Percentiles rank a stretch among this genome's conserved stretches.
These are phyloP conservation scores for Candida morakotiae DNA, from an alignment of 805 yeast genomes.

Conservation along the genomic window DNA sequence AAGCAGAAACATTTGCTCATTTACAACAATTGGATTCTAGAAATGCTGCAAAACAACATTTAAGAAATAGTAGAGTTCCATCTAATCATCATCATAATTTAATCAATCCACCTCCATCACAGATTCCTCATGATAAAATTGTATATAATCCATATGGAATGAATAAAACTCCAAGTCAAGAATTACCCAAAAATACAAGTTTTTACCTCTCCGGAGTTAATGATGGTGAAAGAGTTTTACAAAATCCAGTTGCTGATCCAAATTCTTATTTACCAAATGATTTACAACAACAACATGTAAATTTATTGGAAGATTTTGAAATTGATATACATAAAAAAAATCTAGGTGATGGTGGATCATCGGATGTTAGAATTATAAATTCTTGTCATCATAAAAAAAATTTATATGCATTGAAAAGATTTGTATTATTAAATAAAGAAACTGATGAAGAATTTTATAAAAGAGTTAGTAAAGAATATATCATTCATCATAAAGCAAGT, in stretches of 20 bases:
- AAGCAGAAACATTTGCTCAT: slow-evolving; percentile 37
- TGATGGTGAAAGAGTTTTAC: slow-evolving; percentile 47
- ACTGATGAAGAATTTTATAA: slow-evolving; percentile 59
- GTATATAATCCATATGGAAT: slow-evolving; percentile 67
- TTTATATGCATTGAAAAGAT: slow-evolving; percentile 62
- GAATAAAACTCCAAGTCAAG: slow-evolving; percentile 26
- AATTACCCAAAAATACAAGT: slow-evolving; percentile 23
- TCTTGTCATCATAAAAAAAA: slow-evolving; percentile 38
- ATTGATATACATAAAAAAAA: slow-evolving; percentile 39
- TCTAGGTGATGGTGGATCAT: slow-evolving; percentile 71
- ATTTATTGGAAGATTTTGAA: slow-evolving; percentile 54
- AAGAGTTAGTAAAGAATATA: slow-evolving; percentile 60
- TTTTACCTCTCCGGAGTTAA: slow-evolving; percentile 29
- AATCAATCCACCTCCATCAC: not conserved
- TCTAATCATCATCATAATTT: slow-evolving; percentile 2
- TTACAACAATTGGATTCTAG: slow-evolving; percentile 28
- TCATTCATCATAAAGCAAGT: slow-evolving; percentile 52
- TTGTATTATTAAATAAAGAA: slow-evolving; percentile 58
- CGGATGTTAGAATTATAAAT: slow-evolving; percentile 51
- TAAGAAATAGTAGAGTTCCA: slow-evolving; percentile 11
- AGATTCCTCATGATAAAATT: slow-evolving; percentile 32
- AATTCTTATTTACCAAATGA: slow-evolving; percentile 57
- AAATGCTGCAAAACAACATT: slow-evolving; percentile 19
- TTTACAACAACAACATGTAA: slow-evolving; percentile 43
- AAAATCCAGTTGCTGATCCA: slow-evolving; percentile 63